Base-by-base conservation (phyloP, 148 eudicot genomes). In the Diospyros kaki region DNA sequence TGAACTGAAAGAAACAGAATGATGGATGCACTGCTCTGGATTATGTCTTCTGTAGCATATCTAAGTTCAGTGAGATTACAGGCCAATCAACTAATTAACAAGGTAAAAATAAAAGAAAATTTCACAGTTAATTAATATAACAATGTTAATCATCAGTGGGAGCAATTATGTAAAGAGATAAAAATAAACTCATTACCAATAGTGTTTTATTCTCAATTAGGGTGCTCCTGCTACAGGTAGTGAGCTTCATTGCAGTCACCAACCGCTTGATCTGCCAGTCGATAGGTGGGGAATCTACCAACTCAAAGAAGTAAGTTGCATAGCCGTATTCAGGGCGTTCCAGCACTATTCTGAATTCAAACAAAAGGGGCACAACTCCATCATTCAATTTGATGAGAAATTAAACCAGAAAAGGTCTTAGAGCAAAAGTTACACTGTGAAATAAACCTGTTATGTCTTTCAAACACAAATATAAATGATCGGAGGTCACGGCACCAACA, bases 401-500 rank as follows among this genome's bases (percentile, higher is more conserved):
- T 42, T 42, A 52, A 50, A 70, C 28, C 28, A 73, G 17, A 38
- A 38, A 11, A 61, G 65, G 63, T 59, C 67, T 39, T 54, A 45
- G 75, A 76, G 66, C 45, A 46, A 3, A 10, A 39, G 48, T 38
- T 58, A 4, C 48, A 43, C 15, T 50, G 63, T 73, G 58, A 69
- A 81, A 72, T 63, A 42, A 65, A 93, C 98, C 98, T 96, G 87
- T 93, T 91, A 79, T 96, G 99, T 74, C 91, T 88, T 73, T 81
- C 79, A 70, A 96, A 96, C 10, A 96, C 98, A 82, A 96, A 96
- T 74, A 96, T 86, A 77, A 96, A 96, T 53, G 98, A 86, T 81
- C 89, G 99, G 79, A 96, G 97, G 74, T 96, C 99, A 64, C 99
- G 89, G 79, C 94, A 89, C 99, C 99, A 96, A 45, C 99, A 98